Evolutionary conservation across 805 yeast genomes (phyloP).

Genomic region (Henningerozyma blattae): DNA sequence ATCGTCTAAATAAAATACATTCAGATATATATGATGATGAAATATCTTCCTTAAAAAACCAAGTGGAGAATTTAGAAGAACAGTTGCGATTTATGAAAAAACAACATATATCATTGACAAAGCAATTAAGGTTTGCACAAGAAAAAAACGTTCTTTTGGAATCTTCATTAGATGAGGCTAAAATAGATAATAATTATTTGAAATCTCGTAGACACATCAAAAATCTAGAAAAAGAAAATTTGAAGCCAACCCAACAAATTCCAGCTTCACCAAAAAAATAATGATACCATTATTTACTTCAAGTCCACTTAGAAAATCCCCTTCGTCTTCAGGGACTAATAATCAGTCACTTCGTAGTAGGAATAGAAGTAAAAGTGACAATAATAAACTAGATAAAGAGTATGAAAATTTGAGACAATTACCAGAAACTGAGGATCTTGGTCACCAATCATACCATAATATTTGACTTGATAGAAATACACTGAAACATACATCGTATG

Average conservation of each 20-base stretch:
- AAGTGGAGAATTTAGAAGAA: conserved; percentile 6
- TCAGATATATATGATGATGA: conserved; percentile 8
- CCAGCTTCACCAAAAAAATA: conserved; percentile 22
- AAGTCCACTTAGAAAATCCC: conserved; percentile 17
- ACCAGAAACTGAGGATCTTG: too few relatives aligned
- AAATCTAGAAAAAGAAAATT: conserved; percentile 19
- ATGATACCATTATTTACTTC: conserved; percentile 23
- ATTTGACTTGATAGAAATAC: too few relatives aligned
- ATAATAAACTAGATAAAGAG: too few relatives aligned
- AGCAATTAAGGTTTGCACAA: conserved; percentile 19
- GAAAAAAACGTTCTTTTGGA: conserved; percentile 21
- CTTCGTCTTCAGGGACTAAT: too few relatives aligned
- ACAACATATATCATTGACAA: conserved; percentile 12
- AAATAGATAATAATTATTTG: conserved; percentile 21
- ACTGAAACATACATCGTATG: too few relatives aligned
- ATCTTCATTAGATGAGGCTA: conserved; percentile 22
- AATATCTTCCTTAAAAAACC: conserved; percentile 8
- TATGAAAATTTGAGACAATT: too few relatives aligned
- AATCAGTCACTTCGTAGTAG: too few relatives aligned
- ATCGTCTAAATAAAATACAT: neutral
- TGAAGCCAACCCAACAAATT: conserved; percentile 19
- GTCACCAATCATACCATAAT: too few relatives aligned
- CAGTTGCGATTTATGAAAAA: conserved; percentile 6
- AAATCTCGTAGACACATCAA: conserved; percentile 23
- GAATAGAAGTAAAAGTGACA: too few relatives aligned